Conservation (phyloP, 192 early-diverging fungal species). For the Helicostylum pulchrum region DNA sequence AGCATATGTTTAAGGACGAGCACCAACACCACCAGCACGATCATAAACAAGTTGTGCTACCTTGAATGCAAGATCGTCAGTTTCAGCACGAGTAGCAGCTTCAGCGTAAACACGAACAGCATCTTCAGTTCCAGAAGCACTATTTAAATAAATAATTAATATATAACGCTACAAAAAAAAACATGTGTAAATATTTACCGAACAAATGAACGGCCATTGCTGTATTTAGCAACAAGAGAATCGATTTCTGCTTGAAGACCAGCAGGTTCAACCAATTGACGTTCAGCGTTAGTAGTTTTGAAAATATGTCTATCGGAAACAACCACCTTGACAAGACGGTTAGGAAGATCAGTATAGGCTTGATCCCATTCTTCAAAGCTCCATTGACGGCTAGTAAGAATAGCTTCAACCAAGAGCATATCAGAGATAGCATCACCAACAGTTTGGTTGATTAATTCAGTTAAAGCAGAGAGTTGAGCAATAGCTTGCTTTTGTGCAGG, state of each 20-base stretch:
- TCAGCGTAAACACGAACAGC: slow-evolving; percentile 99
- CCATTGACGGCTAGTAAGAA: slow-evolving; percentile 81
- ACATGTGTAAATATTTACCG: slow-evolving; percentile 42
- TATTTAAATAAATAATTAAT: slow-evolving; percentile 21
- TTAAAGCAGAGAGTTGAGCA: slow-evolving; percentile 74
- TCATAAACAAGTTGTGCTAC: slow-evolving; percentile 94
- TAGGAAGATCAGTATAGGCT: slow-evolving; percentile 93
- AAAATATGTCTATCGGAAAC: slow-evolving; percentile 83
- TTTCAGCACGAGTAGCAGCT: slow-evolving; percentile 87
- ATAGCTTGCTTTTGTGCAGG: slow-evolving; percentile 77
- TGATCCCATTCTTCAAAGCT: slow-evolving; percentile 85
- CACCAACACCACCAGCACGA: slow-evolving; percentile 86
- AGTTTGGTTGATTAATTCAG: slow-evolving; percentile 96
- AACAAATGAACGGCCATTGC: slow-evolving; percentile 91
- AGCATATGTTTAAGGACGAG: slow-evolving; percentile 52
- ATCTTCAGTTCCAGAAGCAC: slow-evolving; percentile 98
- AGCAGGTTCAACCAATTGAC: slow-evolving; percentile 80
- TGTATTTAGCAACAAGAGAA: slow-evolving; percentile 77
- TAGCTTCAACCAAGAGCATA: slow-evolving; percentile 91
- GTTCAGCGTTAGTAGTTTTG: slow-evolving; percentile 96
- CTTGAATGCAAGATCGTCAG: slow-evolving; percentile 81
- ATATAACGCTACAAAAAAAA: background rate
- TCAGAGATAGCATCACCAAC: slow-evolving; percentile 99
- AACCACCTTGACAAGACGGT: slow-evolving; percentile 94
- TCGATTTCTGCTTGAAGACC: slow-evolving; percentile 88